phyloP scores from a whole-genome alignment of 2,329 filamentous ascomycete species.

The Exophiala sp. region DNA sequence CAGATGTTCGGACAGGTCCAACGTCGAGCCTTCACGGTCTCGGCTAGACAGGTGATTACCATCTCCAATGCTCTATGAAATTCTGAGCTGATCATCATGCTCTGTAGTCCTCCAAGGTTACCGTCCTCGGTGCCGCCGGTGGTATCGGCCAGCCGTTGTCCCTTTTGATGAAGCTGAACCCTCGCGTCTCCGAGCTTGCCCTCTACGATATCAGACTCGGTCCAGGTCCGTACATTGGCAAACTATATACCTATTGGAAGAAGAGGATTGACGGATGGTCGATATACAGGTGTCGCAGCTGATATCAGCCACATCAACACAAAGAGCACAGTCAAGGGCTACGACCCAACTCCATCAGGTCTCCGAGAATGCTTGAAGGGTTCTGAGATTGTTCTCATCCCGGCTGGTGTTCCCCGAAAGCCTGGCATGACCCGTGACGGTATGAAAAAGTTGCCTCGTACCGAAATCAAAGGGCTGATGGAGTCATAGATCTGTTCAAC shows the following conservation, averaged over 20 bases:
- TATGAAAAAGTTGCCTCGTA: slow-evolving; percentile 38
- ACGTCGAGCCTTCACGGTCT: slow-evolving; percentile 76
- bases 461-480: slow-evolving; percentile 4
- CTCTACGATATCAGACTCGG: slow-evolving; percentile 96
- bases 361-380: slow-evolving; percentile 78
- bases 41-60: slow-evolving; percentile 67
- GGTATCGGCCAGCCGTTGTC: slow-evolving; percentile 98
- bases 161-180: slow-evolving; percentile 97
- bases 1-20: slow-evolving; percentile 54
- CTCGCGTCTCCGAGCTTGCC: slow-evolving; percentile 84
- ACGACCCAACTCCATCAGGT: slow-evolving; percentile 71
- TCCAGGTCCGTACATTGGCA: slow-evolving; percentile 64
- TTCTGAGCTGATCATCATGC: slow-evolving; percentile 5
- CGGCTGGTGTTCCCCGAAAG: slow-evolving; percentile 97
- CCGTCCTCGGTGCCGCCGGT: slow-evolving; percentile 92
- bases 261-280: slow-evolving; percentile 10
- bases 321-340: slow-evolving; percentile 90
- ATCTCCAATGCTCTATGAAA: slow-evolving; percentile 9
- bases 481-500: slow-evolving; percentile 86
- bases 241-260: slow-evolving; percentile 4
- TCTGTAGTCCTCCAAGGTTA: slow-evolving; percentile 91
- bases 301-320: slow-evolving; percentile 99
- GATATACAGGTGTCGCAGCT: slow-evolving; percentile 78
- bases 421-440: slow-evolving; percentile 98
- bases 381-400: slow-evolving; percentile 92